Base-by-base conservation (phyloP, 2,329 filamentous ascomycete species). In the Paecilomyces variotii region DNA sequence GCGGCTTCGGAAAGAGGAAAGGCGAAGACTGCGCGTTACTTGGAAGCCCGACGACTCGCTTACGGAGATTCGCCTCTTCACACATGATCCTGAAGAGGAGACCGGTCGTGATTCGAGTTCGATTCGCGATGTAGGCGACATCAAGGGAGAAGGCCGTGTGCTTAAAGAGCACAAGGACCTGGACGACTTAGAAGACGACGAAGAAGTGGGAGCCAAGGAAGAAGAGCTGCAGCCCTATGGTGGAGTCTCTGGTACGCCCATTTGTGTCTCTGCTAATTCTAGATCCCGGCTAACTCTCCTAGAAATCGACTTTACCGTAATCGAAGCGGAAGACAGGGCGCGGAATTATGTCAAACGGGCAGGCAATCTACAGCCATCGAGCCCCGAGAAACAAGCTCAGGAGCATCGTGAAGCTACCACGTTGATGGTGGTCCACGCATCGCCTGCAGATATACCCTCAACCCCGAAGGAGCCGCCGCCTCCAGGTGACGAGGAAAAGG, bases 31-130 rank as follows among this genome's bases (percentile, higher is more conserved):
- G 32, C 82, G 83, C 24, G 85, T 87, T 4, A 78, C 75, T 6
- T 87, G 84, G 78, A 85, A 83, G 61, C 77, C 80, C 0, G 83
- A 84, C 61, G 77, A 80, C 19, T 74, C 78, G 28, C 75, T 87
- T 11, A 82, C 82, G 2, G 76, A 83, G 63, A 77, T 85, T 57
- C 79, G 80, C 53, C 77, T 82, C 55, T 87, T 87, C 68, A 82
- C 79, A 27, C 84, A 86, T 67, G 83, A 86, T 63, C 84, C 83
- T 0, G 82, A 85, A 9, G 85, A 87, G 68, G 84, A 87, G 62
- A 70, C 83, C 58, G 81, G 80, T 14, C 82, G 84, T 53, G 80
- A 82, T 51, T 81, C 82, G 59, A 84, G 80, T 64, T 78, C 83
- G 64, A 78, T 81, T 63, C 80, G 82, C 53, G 83, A 86, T 67